Percentiles rank a stretch among this genome's conserved stretches.
Evolutionary conservation across 2,329 filamentous ascomycete species (phyloP).

Genomic region (Epichloe coenophiala): DNA sequence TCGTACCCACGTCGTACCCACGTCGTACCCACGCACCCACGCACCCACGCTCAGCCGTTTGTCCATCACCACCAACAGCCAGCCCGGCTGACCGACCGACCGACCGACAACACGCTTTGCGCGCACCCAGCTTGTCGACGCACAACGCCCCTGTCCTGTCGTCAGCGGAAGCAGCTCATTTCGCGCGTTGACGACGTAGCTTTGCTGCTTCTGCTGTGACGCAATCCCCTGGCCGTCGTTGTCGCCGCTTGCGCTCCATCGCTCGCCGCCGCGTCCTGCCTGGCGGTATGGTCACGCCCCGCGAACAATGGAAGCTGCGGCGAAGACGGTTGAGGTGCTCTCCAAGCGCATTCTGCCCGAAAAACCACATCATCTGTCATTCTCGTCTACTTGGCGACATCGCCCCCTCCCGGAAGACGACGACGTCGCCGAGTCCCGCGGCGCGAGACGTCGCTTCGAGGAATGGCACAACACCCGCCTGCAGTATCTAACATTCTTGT

Average conservation of each 20-base stretch:
- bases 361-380: conserved; percentile 39
- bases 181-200: neutral
- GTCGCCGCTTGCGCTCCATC: neutral
- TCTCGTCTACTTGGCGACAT: conserved; percentile 34
- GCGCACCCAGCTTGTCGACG: neutral
- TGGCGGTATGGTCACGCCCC: conserved; percentile 24
- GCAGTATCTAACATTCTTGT: conserved; percentile 44
- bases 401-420: conserved; percentile 28
- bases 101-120: neutral
- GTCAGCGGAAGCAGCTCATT: neutral
- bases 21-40: too few relatives aligned
- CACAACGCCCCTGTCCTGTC: neutral
- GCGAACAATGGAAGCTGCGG: conserved; percentile 44
- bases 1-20: too few relatives aligned
- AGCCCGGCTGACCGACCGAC: too few relatives aligned
- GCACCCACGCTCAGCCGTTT: too few relatives aligned
- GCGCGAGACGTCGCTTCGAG: conserved; percentile 22
- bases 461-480: conserved; percentile 36
- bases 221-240: neutral
- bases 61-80: too few relatives aligned
- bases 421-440: conserved; percentile 6
- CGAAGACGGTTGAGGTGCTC: conserved; percentile 40
- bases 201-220: neutral
- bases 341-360: conserved; percentile 38
- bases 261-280: conserved; percentile 8